A percentile compares a stretch with the other conserved stretches of the same genome.
phyloP scores from a whole-genome alignment of 768 basidiomycete genomes.

The Leccinum truebloodii region DNA sequence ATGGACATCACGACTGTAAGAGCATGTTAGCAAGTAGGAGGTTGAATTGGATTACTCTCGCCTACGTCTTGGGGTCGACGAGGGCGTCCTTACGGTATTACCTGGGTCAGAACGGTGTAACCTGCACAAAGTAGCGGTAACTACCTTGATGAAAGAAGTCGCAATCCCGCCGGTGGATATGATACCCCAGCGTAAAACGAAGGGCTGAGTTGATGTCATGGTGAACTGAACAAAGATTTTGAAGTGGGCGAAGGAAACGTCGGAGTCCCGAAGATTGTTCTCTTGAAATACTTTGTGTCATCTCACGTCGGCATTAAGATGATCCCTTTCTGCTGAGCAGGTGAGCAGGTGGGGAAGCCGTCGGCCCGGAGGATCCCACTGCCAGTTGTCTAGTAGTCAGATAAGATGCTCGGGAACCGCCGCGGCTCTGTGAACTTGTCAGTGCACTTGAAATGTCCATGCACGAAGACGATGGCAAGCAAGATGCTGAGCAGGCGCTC shows the following conservation, averaged over 20 bases:
- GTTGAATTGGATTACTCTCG: constrained; percentile 14
- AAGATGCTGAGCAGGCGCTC: constrained; percentile 25
- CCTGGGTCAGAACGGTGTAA: constrained; percentile 1
- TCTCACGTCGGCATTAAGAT: neutral
- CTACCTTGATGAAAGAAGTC: constrained; percentile 64
- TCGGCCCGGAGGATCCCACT: constrained; percentile 8
- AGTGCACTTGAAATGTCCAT: constrained; percentile 1
- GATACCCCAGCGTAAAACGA: constrained; percentile 77
- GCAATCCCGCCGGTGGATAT: constrained; percentile 83
- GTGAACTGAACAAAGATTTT: neutral
- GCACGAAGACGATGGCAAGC: neutral
- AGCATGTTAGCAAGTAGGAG: neutral
- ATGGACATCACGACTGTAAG: constrained; percentile 56
- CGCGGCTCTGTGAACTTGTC: neutral
- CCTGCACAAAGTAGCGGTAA: neutral
- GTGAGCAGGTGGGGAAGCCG: constrained; percentile 1
- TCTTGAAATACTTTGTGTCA: constrained; percentile 8
- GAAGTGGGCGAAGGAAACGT: constrained; percentile 1
- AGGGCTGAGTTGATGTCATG: constrained; percentile 34
- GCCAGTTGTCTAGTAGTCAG: neutral
- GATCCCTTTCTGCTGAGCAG: constrained; percentile 4
- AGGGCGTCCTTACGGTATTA: constrained; percentile 59
- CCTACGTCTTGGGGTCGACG: constrained; percentile 72
- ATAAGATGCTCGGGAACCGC: constrained; percentile 6
- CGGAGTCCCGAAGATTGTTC: neutral